Base-by-base conservation (phyloP, 225 moss, liverwort and hornwort genomes). In the Bryum argenteum region DNA sequence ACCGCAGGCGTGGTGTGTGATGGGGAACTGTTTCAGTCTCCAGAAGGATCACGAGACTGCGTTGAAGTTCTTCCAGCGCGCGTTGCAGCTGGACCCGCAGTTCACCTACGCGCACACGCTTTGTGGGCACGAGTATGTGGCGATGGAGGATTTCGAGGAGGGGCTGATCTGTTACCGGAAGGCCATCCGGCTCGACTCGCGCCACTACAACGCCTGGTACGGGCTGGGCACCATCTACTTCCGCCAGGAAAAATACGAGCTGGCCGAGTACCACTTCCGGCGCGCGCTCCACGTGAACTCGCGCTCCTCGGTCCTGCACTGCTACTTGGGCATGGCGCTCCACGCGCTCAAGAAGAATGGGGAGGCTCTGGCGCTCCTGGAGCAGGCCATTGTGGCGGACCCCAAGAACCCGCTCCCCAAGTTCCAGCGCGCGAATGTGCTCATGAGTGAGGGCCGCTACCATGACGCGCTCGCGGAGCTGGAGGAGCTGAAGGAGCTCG, bases 101-200 rank as follows among this genome's bases (percentile, higher is more conserved):
- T 98, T 88, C 54, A 94, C 98, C 14, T 98, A 98, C 66, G 98
- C 98, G 5, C 89, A 94, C 78, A 98, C 98, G 41, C 91, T 98
- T 10, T 98, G 98, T 90, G 98, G 98, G 47, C 98, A 98, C 62
- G 98, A 98, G 86, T 94, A 88, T 42, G 94, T 94, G n/a, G 98
- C 98, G 17, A 98, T 98, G 98, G 98, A 98, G 80, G 98, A 98
- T 61, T 98, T 98, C 64, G 98, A 98, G 74, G 98, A 98, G 71
- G 98, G 98, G 13, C 78, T 98, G 16, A 78, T 80, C 6, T 92
- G 92, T 67, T 98, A 98, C 43, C 94, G 98, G 7, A 98, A 87
- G 63, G 94, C 98, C 0, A 94, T 98, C 72, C 89, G 94, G 1
- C 89, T 94, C 48, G 94, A 98, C 76, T 77, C 94, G 20, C 87